A percentile compares a stretch with the other conserved stretches of the same genome.
These are phyloP conservation scores for Fusarium begoniae DNA, from an alignment of 2,329 filamentous ascomycete genomes.

Conservation along the genomic window DNA sequence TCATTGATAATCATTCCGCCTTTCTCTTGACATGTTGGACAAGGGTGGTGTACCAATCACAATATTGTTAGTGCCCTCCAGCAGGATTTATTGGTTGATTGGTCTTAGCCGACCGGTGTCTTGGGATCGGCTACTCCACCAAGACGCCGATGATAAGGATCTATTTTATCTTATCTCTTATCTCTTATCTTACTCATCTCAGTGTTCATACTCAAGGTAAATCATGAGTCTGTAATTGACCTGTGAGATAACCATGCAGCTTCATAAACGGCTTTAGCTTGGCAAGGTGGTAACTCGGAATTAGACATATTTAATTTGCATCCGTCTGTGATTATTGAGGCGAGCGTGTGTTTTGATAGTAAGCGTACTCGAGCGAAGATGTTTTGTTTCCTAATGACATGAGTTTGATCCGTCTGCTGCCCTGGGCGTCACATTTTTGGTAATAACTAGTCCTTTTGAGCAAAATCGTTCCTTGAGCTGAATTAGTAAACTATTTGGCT, in stretches of 20 bases:
- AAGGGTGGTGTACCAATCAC: not conserved
- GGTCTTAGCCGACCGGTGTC: not conserved
- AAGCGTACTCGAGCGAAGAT: too few relatives aligned
- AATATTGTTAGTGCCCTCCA: not conserved
- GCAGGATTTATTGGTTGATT: not conserved
- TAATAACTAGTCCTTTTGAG: fast-evolving
- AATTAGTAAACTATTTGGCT: fast-evolving
- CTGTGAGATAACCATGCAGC: not conserved
- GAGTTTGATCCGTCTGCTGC: too few relatives aligned
- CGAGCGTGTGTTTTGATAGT: fast-evolving
- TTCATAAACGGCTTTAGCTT: fast-evolving
- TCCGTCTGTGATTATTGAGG: fast-evolving
- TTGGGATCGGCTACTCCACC: not conserved
- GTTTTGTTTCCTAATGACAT: too few relatives aligned
- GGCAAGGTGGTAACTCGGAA: fast-evolving
- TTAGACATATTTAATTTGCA: fast-evolving
- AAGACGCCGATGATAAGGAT: not conserved
- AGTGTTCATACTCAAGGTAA: not conserved
- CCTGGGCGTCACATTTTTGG: fast-evolving
- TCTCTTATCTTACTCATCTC: not conserved
- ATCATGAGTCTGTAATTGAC: not conserved
- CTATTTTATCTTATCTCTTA: not conserved
- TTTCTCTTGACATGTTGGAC: not conserved
- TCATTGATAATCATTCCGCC: not conserved
- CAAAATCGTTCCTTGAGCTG: too few relatives aligned